These are phyloP conservation scores for Pyrenophora seminiperda DNA, from an alignment of 2,329 filamentous ascomycete species.

Conservation along the genomic window DNA sequence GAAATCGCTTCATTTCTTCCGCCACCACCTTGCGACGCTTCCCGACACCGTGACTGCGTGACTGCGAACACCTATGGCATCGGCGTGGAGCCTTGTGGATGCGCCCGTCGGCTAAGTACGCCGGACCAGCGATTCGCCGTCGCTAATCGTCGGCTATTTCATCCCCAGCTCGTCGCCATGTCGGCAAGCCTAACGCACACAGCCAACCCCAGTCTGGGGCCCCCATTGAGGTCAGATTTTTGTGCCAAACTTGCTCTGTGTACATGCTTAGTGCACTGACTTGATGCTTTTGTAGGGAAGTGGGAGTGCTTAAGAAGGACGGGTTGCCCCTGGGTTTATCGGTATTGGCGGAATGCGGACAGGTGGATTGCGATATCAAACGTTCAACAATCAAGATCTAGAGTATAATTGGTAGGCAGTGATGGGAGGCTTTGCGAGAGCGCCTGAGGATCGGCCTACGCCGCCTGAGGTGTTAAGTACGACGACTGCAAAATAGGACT, in stretches of 20 bases:
- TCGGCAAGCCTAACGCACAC: constrained; percentile 7
- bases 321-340: constrained; percentile 27
- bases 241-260: constrained; percentile 2
- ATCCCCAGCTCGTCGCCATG: not conserved
- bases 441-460: constrained; percentile 61
- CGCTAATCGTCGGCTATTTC: constrained; percentile 2
- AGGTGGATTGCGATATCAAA: too few relatives aligned
- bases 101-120: not conserved
- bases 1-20: constrained; percentile 24
- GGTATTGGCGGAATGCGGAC: not conserved
- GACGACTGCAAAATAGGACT: not conserved
- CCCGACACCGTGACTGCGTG: constrained; percentile 26
- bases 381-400: not conserved
- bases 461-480: constrained; percentile 56
- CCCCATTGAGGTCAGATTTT: constrained; percentile 22
- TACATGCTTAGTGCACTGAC: constrained; percentile 6
- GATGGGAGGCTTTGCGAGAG: constrained; percentile 52
- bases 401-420: constrained; percentile 4
- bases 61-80: constrained; percentile 5
- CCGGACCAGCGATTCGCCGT: constrained; percentile 13
- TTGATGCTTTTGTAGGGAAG: constrained; percentile 28
- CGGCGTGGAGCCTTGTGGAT: constrained; percentile 2
- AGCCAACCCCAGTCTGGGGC: constrained; percentile 21
- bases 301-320: constrained; percentile 25
- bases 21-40: constrained; percentile 19